Evolutionary conservation across 176 grass and related monocot species (phyloP).

Genomic region (Alloteropsis semialata): DNA sequence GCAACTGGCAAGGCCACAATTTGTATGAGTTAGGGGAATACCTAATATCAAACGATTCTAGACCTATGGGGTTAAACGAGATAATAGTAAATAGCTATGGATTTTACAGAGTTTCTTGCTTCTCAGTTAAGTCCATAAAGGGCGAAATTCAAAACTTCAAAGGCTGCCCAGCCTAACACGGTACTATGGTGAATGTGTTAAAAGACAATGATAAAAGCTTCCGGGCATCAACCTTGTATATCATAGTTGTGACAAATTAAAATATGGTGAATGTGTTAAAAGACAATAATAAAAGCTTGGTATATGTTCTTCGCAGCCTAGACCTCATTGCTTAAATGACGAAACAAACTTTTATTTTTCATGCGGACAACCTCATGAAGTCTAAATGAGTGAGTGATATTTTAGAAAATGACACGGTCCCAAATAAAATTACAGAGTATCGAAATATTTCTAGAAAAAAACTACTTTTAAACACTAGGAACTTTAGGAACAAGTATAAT

Average conservation of each 20-base stretch:
- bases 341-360: not conserved
- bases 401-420: not conserved
- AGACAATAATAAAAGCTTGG: not conserved
- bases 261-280: not conserved
- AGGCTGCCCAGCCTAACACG: not conserved
- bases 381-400: not conserved
- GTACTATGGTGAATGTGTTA: not conserved
- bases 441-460: not conserved
- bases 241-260: not conserved
- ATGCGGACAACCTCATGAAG: not conserved
- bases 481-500: too few relatives aligned
- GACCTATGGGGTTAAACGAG: not conserved
- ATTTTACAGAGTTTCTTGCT: not conserved
- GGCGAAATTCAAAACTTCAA: not conserved
- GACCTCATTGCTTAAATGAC: not conserved
- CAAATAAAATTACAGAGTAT: not conserved
- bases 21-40: not conserved
- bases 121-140: not conserved
- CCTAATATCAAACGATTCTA: not conserved
- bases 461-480: not conserved
- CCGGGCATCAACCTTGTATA: not conserved
- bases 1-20: not conserved
- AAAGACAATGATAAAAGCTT: not conserved
- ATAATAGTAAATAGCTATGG: not conserved
- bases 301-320: not conserved